Percentiles rank a stretch among this genome's conserved stretches.
These are phyloP conservation scores for Aspergillus thermomutatus DNA, from an alignment of 2,329 filamentous ascomycete species.

Conservation along the genomic window DNA sequence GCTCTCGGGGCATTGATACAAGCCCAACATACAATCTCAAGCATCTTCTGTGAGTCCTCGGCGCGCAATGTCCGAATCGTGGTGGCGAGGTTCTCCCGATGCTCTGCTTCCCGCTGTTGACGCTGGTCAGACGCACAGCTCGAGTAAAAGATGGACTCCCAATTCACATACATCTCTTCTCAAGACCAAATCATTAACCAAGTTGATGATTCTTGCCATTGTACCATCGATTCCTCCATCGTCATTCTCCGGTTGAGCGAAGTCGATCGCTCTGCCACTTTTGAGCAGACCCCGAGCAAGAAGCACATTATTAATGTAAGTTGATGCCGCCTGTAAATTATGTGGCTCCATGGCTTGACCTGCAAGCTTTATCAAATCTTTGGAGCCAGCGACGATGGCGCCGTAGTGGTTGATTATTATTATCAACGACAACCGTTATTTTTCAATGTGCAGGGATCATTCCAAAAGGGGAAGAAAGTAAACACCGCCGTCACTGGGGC, in stretches of 20 bases:
- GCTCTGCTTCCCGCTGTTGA: constrained; percentile 76
- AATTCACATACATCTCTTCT: constrained; percentile 71
- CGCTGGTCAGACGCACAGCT: constrained; percentile 9
- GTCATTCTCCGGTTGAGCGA: constrained; percentile 66
- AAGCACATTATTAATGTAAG: constrained; percentile 63
- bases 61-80: constrained; percentile 73
- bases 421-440: constrained; percentile 8
- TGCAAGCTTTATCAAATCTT: constrained; percentile 19
- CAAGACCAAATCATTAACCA: constrained; percentile 90
- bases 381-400: neutral
- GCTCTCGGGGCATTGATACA: neutral
- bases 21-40: constrained; percentile 56
- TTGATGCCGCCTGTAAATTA: constrained; percentile 59
- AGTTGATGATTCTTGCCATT: constrained; percentile 83
- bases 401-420: constrained; percentile 2
- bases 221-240: constrained; percentile 61
- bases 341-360: constrained; percentile 42
- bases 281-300: constrained; percentile 61
- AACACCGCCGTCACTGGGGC: constrained; percentile 31
- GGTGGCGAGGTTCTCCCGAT: constrained; percentile 76
- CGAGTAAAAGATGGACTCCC: neutral
- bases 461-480: constrained; percentile 44
- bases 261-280: constrained; percentile 65
- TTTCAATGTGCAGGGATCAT: constrained; percentile 11
- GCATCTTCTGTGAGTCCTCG: constrained; percentile 69